Percentiles rank a stretch among this genome's conserved stretches.
These are phyloP conservation scores for Chenopodium suecicum DNA, from an alignment of 148 eudicot species.

Conservation along the genomic window DNA sequence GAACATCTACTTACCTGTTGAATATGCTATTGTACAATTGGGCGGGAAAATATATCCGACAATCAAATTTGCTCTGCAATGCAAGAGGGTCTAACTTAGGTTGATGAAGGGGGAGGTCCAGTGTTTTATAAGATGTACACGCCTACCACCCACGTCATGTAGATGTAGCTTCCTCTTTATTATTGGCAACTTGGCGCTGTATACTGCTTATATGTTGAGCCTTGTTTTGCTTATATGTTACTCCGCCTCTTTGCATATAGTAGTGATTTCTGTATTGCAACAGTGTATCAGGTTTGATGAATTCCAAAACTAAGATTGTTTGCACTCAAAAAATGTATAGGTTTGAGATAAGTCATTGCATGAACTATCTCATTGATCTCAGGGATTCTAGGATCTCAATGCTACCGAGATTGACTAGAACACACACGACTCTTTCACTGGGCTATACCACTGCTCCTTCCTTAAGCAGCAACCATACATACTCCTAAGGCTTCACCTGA, in stretches of 20 bases:
- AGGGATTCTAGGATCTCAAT: too few species aligned
- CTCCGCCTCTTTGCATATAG: background rate
- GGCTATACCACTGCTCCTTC: too few species aligned
- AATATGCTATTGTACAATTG: background rate
- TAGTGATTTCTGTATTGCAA: too few species aligned
- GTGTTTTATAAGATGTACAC: background rate
- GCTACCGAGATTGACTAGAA: too few species aligned
- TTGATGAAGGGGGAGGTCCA: background rate
- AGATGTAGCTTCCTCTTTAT: background rate
- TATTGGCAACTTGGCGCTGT: background rate
- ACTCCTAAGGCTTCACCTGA: too few species aligned
- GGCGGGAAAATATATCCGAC: background rate
- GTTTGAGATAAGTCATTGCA: too few species aligned
- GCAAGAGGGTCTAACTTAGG: background rate
- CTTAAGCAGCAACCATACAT: too few species aligned
- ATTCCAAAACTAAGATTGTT: too few species aligned
- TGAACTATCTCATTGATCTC: too few species aligned
- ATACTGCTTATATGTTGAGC: background rate
- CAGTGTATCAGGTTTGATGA: too few species aligned
- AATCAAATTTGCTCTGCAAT: background rate
- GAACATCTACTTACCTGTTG: background rate
- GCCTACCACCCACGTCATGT: background rate
- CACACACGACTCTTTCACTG: too few species aligned
- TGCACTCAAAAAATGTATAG: too few species aligned
- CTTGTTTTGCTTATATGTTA: background rate